A percentile compares a stretch with the other conserved stretches of the same genome.
Evolutionary conservation across 208 protist species (phyloP).

Genomic region (Phytomonas serpens): DNA sequence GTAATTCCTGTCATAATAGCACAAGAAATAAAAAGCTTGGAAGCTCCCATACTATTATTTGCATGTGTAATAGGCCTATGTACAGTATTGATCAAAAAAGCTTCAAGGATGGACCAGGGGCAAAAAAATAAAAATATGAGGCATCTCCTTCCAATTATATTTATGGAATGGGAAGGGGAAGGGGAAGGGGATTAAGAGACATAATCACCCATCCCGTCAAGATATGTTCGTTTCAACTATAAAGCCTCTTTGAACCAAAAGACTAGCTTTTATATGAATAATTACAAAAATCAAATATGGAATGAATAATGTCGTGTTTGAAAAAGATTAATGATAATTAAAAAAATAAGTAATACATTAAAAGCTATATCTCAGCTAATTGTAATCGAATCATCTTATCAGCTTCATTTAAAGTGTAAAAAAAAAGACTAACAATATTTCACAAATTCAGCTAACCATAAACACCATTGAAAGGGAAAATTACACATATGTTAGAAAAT

Average conservation of each 20-base stretch:
- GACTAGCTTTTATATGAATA: not conserved
- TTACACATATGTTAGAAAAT: not conserved
- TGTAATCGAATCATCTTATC: not conserved
- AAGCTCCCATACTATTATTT: not conserved
- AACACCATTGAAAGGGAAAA: not conserved
- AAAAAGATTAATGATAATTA: slow-evolving; percentile 8
- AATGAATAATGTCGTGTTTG: not conserved
- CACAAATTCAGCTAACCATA: not conserved
- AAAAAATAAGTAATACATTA: slow-evolving; percentile 7
- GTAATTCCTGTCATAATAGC: not conserved
- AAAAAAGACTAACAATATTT: not conserved
- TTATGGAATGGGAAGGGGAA: not conserved
- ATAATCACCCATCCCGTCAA: not conserved
- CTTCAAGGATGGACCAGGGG: not conserved
- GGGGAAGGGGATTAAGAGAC: not conserved
- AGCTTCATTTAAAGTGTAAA: not conserved
- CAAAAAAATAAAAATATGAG: slow-evolving; percentile 3
- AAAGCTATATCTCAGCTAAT: not conserved
- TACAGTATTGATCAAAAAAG: not conserved
- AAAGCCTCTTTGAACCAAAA: not conserved
- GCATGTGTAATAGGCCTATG: not conserved
- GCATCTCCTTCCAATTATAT: not conserved
- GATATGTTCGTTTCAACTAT: not conserved
- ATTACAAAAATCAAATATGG: not conserved
- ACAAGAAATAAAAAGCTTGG: not conserved